Evolutionary conservation across 495 filamentous ascomycete species (phyloP).

Genomic region (Penicillium taxi): DNA sequence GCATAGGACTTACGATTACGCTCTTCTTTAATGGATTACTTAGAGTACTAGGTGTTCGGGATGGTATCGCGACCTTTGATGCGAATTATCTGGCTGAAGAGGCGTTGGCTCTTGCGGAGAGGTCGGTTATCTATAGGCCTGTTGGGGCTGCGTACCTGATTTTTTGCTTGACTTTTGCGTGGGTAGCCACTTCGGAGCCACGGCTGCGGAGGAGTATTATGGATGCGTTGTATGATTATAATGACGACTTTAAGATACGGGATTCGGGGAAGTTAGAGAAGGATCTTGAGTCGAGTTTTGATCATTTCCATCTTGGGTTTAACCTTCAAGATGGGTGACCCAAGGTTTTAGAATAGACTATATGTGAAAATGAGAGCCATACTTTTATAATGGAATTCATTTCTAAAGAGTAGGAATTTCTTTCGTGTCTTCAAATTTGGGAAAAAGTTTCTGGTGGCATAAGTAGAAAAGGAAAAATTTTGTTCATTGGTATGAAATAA

Average conservation of each 20-base stretch:
- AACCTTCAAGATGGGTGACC: too few species aligned
- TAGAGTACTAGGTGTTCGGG: constrained; percentile 10
- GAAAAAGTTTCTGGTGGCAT: not conserved
- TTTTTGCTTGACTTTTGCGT: constrained; percentile 23
- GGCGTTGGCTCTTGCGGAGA: constrained; percentile 21
- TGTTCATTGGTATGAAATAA: not conserved
- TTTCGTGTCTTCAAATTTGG: not conserved
- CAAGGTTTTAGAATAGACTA: too few species aligned
- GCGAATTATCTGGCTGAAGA: constrained; percentile 20
- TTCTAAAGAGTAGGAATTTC: not conserved
- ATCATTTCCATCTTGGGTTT: constrained; percentile 11
- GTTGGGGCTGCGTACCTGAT: constrained; percentile 28
- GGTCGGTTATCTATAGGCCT: constrained; percentile 22
- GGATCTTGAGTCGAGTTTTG: constrained; percentile 8
- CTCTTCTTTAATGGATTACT: constrained; percentile 30
- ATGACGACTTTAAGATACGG: constrained; percentile 16
- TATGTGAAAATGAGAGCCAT: not conserved
- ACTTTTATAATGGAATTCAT: not conserved
- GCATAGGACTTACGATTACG: constrained; percentile 22
- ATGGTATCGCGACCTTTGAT: constrained; percentile 11
- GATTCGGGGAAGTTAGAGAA: not conserved
- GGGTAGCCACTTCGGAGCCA: constrained; percentile 19
- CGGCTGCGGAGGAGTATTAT: constrained; percentile 9
- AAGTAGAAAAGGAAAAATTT: not conserved
- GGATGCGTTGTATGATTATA: constrained; percentile 19